Conservation (phyloP, 1,284 basidiomycete genomes). For the Apiotrichum gracile region DNA sequence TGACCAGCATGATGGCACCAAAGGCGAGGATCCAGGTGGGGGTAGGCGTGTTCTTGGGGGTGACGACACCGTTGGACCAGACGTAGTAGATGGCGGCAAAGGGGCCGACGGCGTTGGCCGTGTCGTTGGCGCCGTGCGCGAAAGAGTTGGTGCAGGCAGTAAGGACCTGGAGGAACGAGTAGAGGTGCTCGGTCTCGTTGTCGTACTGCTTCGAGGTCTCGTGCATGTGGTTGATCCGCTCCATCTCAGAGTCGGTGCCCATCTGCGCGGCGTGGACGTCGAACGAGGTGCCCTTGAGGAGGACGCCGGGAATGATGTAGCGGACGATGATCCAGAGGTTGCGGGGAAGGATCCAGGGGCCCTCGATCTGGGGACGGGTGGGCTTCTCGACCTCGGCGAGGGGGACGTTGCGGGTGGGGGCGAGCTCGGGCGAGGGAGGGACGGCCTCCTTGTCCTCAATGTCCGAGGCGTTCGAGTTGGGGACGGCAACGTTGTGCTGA, state of each 20-base stretch:
- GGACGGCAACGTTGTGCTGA: not conserved
- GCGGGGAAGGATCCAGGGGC: slow-evolving; percentile 38
- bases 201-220: slow-evolving; percentile 46
- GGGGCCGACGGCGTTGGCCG: slow-evolving; percentile 43
- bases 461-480: slow-evolving; percentile 2
- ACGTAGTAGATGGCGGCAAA: slow-evolving; percentile 44
- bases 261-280: slow-evolving; percentile 46
- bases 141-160: slow-evolving; percentile 52
- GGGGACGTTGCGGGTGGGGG: slow-evolving; percentile 9
- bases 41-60: slow-evolving; percentile 39
- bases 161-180: slow-evolving; percentile 51
- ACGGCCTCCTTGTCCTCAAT: slow-evolving; percentile 4
- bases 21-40: slow-evolving; percentile 50
- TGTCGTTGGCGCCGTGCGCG: slow-evolving; percentile 49
- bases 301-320: slow-evolving; percentile 35
- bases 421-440: not conserved
- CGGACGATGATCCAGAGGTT: slow-evolving; percentile 48
- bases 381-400: slow-evolving; percentile 30
- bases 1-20: slow-evolving; percentile 45
- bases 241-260: slow-evolving; percentile 23
- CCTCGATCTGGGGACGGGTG: slow-evolving; percentile 23
- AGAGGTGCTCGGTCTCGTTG: slow-evolving; percentile 51
- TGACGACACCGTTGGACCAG: slow-evolving; percentile 40
- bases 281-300: slow-evolving; percentile 38
- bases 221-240: slow-evolving; percentile 29